These are phyloP conservation scores for Nyssa sinensis DNA, from an alignment of 148 eudicot species.

Conservation along the genomic window DNA sequence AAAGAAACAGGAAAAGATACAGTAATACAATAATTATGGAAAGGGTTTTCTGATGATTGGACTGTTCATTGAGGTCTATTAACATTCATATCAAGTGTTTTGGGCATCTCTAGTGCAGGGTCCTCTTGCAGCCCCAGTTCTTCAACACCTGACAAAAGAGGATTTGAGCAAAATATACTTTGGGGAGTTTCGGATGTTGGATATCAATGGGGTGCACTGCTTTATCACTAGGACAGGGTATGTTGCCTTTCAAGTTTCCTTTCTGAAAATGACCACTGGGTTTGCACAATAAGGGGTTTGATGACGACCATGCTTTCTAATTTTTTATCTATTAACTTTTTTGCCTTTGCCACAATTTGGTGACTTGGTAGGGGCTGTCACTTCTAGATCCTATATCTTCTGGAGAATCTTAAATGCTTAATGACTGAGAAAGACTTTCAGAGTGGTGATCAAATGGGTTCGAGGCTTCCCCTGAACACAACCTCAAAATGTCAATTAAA, in stretches of 20 bases:
- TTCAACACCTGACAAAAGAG: slow-evolving; percentile 80
- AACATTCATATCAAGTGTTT: slow-evolving; percentile 12
- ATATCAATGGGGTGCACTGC: slow-evolving; percentile 75
- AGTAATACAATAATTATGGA: background rate
- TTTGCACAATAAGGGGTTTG: background rate
- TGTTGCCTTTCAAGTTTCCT: slow-evolving; percentile 9
- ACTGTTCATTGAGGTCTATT: background rate
- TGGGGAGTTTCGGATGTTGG: slow-evolving; percentile 63
- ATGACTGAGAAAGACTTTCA: too few species aligned
- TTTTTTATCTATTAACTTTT: background rate
- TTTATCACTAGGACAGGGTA: slow-evolving; percentile 97
- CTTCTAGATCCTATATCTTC: too few species aligned
- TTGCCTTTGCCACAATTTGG: background rate
- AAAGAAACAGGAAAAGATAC: background rate
- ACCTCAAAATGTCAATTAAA: too few species aligned
- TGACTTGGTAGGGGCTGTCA: too few species aligned
- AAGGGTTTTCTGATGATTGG: background rate
- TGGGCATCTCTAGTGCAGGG: slow-evolving; percentile 54
- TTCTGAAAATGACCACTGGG: background rate
- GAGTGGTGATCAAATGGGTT: too few species aligned
- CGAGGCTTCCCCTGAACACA: too few species aligned
- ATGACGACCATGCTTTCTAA: background rate
- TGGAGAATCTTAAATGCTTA: too few species aligned
- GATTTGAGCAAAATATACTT: slow-evolving; percentile 94
- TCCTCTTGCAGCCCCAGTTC: slow-evolving; percentile 92